Evolutionary conservation across 2,329 filamentous ascomycete genomes (phyloP).

Genomic region (Talaromyces sp.): DNA sequence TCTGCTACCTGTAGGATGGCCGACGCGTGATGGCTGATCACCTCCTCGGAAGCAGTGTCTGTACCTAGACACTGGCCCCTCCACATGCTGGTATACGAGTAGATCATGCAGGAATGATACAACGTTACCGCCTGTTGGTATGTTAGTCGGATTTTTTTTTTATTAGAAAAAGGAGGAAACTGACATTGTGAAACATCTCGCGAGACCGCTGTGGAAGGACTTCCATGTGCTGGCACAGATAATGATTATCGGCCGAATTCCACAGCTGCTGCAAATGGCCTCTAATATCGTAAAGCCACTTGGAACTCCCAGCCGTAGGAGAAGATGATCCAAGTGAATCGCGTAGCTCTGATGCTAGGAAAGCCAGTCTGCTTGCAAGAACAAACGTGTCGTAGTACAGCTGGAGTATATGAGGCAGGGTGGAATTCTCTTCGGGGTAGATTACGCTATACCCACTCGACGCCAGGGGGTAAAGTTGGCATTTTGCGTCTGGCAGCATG

Average conservation of each 20-base stretch:
- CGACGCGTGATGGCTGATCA: slow-evolving; percentile 41
- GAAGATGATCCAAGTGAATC: background rate
- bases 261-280: slow-evolving; percentile 33
- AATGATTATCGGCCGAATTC: slow-evolving; percentile 31
- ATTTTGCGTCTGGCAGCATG: slow-evolving; percentile 40
- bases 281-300: slow-evolving; percentile 32
- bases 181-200: slow-evolving; percentile 41
- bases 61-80: slow-evolving; percentile 41
- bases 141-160: slow-evolving; percentile 4
- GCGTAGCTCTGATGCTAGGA: slow-evolving; percentile 39
- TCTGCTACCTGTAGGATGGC: slow-evolving; percentile 43
- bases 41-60: slow-evolving; percentile 29
- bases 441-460: slow-evolving; percentile 29
- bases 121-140: slow-evolving; percentile 37
- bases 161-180: slow-evolving; percentile 13
- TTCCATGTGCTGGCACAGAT: slow-evolving; percentile 30
- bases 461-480: slow-evolving; percentile 32
- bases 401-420: slow-evolving; percentile 37
- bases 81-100: slow-evolving; percentile 52
- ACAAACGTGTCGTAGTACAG: slow-evolving; percentile 43
- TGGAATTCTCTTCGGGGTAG: slow-evolving; percentile 31
- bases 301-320: background rate
- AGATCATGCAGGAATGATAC: slow-evolving; percentile 47
- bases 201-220: slow-evolving; percentile 29
- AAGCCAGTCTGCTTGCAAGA: slow-evolving; percentile 41